Evolutionary conservation across 2,329 filamentous ascomycete species (phyloP).

Genomic region (Penicillium sp.): DNA sequence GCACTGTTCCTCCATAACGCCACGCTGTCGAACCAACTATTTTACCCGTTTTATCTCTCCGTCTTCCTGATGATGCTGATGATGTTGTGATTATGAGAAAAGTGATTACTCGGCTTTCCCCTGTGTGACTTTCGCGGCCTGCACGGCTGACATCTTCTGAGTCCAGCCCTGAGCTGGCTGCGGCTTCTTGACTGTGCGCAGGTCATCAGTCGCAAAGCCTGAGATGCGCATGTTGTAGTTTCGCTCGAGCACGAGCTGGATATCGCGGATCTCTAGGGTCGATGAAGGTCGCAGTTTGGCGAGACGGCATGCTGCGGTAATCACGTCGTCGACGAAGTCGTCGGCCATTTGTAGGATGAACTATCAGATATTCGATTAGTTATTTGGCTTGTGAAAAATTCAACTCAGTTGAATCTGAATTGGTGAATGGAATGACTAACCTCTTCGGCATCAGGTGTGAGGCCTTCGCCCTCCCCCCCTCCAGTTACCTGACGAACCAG

Average conservation of each 20-base stretch:
- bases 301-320: conserved; percentile 80
- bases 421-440: conserved; percentile 42
- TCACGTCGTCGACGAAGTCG: conserved; percentile 88
- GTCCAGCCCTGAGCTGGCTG: conserved; percentile 87
- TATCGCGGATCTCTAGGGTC: conserved; percentile 81
- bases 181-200: conserved; percentile 89
- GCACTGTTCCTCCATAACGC: neutral
- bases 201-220: conserved; percentile 89
- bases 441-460: conserved; percentile 94
- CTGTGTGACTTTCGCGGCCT: conserved; percentile 74
- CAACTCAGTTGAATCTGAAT: neutral
- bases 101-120: conserved; percentile 35
- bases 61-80: neutral
- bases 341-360: conserved; percentile 85
- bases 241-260: conserved; percentile 77
- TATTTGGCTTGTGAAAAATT: neutral
- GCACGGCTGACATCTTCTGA: conserved; percentile 93
- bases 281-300: conserved; percentile 90
- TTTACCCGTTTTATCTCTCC: neutral
- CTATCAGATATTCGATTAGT: conserved; percentile 42
- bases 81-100: neutral
- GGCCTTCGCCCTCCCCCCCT: conserved; percentile 67
- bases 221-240: conserved; percentile 90
- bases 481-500: conserved; percentile 91
- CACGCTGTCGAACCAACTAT: neutral